Evolutionary conservation across 495 filamentous ascomycete genomes (phyloP), one percentile per base, ranked within the genome.

Genomic region (Saxophila tyrrhenica): DNA sequence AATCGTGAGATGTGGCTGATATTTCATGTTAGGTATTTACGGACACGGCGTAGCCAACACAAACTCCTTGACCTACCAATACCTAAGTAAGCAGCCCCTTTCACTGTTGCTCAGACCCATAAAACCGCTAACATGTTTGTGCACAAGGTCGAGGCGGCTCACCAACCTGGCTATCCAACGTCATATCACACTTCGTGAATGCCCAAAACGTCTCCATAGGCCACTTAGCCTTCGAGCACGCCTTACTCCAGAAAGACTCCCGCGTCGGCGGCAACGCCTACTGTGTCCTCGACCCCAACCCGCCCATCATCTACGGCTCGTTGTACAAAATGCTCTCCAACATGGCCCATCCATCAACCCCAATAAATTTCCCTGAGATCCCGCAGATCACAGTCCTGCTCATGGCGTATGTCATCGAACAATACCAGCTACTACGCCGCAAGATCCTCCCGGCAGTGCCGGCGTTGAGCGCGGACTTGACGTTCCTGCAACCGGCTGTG

Each of bases 201-300:
- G 49, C 29, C 8, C 7, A 39, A 2, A 51, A 51, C 32, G 24
- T 51, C 19, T 51, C 49, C 1, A 19, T 51, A 1, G 49, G 17
- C 9, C 49, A 51, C 19, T 29, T 51, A 32, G 32, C 41, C 8
- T 51, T 39, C 49, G 49, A 51, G 24, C 11, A 20, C 17, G 49
- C 49, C 1, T 23, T 51, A 3, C 32, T 39, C 16, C 7, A 51
- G 19, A 32, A 32, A 3, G 32, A 32, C 5, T 39, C 49, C 32
- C 49, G 22, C 19, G 22, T 41, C 19, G 32, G 49, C 32, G 49
- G 49, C 11, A 32, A 39, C 23, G 19, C 49, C 16, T 51, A 39
- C 49, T 17, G 16, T 17, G 24, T 51, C 9, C 19, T 39, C 7
- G 49, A 51, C 19, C 32, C 49, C 19, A 41, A 41, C 24, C 32